Conservation (phyloP, 352 stramenopile genomes). For the Stephanocyclus meneghinianus region DNA sequence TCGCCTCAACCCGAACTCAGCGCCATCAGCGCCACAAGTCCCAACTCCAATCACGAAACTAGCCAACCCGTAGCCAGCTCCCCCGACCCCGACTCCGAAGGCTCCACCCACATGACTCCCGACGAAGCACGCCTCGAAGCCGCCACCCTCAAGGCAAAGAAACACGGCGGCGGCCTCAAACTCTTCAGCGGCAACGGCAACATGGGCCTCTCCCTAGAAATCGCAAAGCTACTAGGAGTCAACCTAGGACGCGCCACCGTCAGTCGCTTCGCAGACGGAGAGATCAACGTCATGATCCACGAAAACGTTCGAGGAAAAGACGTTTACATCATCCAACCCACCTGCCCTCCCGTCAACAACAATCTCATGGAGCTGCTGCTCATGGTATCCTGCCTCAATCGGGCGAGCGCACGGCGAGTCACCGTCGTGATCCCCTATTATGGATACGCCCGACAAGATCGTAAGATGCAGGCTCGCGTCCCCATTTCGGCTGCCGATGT, state of each 20-base stretch:
- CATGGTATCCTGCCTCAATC: conserved; percentile 93
- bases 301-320: conserved; percentile 99
- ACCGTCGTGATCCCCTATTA: conserved; percentile 97
- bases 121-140: conserved; percentile 76
- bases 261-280: conserved; percentile 97
- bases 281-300: conserved; percentile 99
- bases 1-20: neutral
- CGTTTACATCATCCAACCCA: conserved; percentile 99
- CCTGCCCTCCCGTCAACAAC: conserved; percentile 98
- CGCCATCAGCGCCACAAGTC: conserved; percentile 27
- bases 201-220: conserved; percentile 93
- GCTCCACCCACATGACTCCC: conserved; percentile 57
- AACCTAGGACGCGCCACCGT: conserved; percentile 97
- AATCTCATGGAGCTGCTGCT: conserved; percentile 98
- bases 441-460: conserved; percentile 89
- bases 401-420: conserved; percentile 96
- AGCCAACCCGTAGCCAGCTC: neutral
- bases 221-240: conserved; percentile 95
- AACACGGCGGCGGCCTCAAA: conserved; percentile 87
- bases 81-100: conserved; percentile 25
- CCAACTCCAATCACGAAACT: neutral
- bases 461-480: conserved; percentile 92
- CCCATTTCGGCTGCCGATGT: conserved; percentile 96
- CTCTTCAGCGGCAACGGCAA: conserved; percentile 99
- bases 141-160: conserved; percentile 74